These are phyloP conservation scores for Ophiocytium majus DNA, from an alignment of 352 stramenopile species.

Conservation along the genomic window DNA sequence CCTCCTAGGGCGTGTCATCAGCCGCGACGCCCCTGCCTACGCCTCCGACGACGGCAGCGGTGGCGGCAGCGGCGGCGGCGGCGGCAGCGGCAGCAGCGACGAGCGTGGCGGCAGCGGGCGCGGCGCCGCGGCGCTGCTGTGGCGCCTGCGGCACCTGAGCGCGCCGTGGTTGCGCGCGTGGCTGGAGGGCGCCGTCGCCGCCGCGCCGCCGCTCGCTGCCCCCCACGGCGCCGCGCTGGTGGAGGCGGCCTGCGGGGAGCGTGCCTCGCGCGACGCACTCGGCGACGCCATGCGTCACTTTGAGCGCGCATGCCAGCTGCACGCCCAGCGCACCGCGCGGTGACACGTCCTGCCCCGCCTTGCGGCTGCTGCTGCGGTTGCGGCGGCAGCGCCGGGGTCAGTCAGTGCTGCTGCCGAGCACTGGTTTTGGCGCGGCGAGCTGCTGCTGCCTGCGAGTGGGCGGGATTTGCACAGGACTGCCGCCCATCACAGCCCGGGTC, in stretches of 20 bases:
- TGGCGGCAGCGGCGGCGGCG: neutral
- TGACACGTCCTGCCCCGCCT: no score
- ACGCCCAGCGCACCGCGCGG: neutral
- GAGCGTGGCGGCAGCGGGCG: no score
- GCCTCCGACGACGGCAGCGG: slow-evolving; percentile 9
- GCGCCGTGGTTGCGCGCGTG: neutral
- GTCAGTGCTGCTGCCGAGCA: no score
- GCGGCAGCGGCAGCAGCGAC: neutral
- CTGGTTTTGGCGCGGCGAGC: no score
- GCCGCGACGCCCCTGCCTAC: neutral
- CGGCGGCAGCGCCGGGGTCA: no score
- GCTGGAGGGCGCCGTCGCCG: neutral
- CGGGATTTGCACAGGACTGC: no score
- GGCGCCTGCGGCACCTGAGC: neutral
- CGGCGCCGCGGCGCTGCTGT: neutral
- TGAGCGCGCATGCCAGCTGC: neutral
- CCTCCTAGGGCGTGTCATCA: neutral
- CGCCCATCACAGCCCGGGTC: no score
- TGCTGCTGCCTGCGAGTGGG: no score
- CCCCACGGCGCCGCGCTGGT: neutral
- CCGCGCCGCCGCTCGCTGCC: no score
- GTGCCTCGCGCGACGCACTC: neutral
- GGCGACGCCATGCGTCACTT: neutral
- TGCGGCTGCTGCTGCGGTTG: no score
- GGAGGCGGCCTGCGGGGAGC: neutral